Evolutionary conservation across 1,284 basidiomycete genomes (phyloP).

Genomic region (Irpex lacteus): DNA sequence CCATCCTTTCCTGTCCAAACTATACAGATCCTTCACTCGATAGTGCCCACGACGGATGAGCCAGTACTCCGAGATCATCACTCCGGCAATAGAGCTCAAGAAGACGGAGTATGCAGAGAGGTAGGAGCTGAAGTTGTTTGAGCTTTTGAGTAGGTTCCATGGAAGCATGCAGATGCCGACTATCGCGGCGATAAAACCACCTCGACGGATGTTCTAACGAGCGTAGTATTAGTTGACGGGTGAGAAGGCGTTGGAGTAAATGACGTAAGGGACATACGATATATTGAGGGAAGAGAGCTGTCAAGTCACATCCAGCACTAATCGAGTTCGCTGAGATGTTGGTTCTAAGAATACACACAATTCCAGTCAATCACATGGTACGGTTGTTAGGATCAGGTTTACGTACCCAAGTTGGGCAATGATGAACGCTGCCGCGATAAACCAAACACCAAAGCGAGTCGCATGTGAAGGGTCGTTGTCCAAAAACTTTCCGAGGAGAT

Average conservation of each 20-base stretch:
- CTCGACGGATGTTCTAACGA: conserved; percentile 74
- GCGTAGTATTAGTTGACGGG: conserved; percentile 5
- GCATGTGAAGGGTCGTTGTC: conserved; percentile 60
- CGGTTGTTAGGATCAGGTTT: not conserved
- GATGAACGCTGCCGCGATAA: conserved; percentile 75
- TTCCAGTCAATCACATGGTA: not conserved
- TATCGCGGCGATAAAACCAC: conserved; percentile 75
- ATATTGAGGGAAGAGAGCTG: conserved; percentile 76
- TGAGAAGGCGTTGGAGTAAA: not conserved
- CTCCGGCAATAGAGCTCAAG: conserved; percentile 77
- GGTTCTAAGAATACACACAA: conserved; percentile 37
- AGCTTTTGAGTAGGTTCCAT: conserved; percentile 78
- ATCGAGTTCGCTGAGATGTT: conserved; percentile 87
- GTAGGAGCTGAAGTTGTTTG: conserved; percentile 80
- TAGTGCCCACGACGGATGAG: conserved; percentile 73
- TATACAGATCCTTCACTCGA: conserved; percentile 72
- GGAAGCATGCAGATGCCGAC: conserved; percentile 76
- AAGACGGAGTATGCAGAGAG: conserved; percentile 84
- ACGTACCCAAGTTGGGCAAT: conserved; percentile 56
- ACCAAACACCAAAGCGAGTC: conserved; percentile 72
- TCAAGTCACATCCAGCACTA: conserved; percentile 83
- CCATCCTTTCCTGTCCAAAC: conserved; percentile 53
- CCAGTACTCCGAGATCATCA: conserved; percentile 85
- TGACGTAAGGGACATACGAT: conserved; percentile 44
- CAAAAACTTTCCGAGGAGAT: conserved; percentile 68